These are phyloP conservation scores for Jacaranda copaia DNA, from an alignment of 257 asterid genomes.

Conservation along the genomic window DNA sequence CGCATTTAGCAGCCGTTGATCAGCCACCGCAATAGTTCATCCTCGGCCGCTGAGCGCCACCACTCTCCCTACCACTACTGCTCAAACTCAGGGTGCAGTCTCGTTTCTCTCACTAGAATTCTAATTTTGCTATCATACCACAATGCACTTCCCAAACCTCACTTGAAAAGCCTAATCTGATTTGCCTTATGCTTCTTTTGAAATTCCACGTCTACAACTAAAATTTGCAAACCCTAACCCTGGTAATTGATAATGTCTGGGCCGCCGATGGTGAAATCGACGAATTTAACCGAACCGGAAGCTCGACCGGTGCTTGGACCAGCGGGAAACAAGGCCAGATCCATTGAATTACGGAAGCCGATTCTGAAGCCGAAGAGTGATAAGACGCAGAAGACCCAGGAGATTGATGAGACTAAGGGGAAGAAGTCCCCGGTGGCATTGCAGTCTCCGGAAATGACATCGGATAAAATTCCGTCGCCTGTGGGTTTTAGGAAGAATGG, in stretches of 20 bases:
- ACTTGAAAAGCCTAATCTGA: constrained; percentile 38
- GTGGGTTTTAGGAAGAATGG: constrained; percentile 49
- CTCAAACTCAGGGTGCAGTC: constrained; percentile 21
- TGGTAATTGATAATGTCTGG: constrained; percentile 59
- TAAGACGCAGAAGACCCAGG: constrained; percentile 44
- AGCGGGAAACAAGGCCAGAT: constrained; percentile 74
- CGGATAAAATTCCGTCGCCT: constrained; percentile 45
- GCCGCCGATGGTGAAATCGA: constrained; percentile 62
- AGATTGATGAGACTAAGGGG: constrained; percentile 49
- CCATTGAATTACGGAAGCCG: constrained; percentile 61
- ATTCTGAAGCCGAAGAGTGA: constrained; percentile 45
- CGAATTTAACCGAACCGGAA: constrained; percentile 59
- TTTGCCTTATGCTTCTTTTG: constrained; percentile 11
- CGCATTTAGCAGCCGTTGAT: constrained; percentile 37
- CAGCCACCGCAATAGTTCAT: constrained; percentile 10
- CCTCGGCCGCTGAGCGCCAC: constrained; percentile 18
- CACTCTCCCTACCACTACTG: constrained; percentile 1
- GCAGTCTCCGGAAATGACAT: constrained; percentile 34
- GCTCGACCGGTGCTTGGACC: constrained; percentile 75
- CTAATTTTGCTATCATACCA: constrained; percentile 7
- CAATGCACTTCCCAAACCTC: constrained; percentile 30
- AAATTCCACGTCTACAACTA: background rate
- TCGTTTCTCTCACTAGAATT: constrained; percentile 31
- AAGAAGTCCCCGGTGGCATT: constrained; percentile 51
- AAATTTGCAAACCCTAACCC: background rate